Percentiles rank a stretch among this genome's conserved stretches.
Evolutionary conservation across 805 yeast species (phyloP).

Genomic region (Candida loeiensis): DNA sequence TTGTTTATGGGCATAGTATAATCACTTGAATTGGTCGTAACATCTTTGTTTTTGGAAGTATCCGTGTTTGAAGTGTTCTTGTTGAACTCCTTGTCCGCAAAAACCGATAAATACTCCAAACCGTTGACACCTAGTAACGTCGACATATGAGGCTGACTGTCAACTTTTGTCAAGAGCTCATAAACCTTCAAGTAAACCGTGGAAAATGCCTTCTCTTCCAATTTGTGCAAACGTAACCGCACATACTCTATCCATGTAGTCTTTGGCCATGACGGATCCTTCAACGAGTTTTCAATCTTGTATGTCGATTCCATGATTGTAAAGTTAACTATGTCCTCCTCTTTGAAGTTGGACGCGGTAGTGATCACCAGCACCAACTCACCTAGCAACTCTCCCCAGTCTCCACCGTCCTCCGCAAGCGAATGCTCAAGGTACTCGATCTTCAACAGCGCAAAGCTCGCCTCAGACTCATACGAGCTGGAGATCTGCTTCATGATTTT

Average conservation of each 20-base stretch:
- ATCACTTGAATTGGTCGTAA: too few species aligned
- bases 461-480: constrained; percentile 16
- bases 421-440: constrained; percentile 34
- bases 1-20: too few species aligned
- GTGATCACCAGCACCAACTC: constrained; percentile 23
- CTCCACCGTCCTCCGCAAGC: constrained; percentile 17
- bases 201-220: constrained; percentile 28
- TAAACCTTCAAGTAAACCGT: constrained; percentile 30
- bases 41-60: too few species aligned
- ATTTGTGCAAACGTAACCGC: constrained; percentile 19
- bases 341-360: constrained; percentile 13
- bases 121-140: neutral
- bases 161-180: too few species aligned
- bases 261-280: constrained; percentile 34
- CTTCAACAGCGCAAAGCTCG: constrained; percentile 26
- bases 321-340: constrained; percentile 21
- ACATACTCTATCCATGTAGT: constrained; percentile 37
- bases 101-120: neutral
- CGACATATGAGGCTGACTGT: neutral
- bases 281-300: constrained; percentile 26
- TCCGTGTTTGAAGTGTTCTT: too few species aligned
- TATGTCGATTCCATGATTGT: constrained; percentile 26
- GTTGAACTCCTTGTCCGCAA: neutral
- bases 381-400: constrained; percentile 22
- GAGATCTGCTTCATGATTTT: constrained; percentile 30